Evolutionary conservation across 2,329 filamentous ascomycete species (phyloP).

Genomic region (Cladosporium colombiae): DNA sequence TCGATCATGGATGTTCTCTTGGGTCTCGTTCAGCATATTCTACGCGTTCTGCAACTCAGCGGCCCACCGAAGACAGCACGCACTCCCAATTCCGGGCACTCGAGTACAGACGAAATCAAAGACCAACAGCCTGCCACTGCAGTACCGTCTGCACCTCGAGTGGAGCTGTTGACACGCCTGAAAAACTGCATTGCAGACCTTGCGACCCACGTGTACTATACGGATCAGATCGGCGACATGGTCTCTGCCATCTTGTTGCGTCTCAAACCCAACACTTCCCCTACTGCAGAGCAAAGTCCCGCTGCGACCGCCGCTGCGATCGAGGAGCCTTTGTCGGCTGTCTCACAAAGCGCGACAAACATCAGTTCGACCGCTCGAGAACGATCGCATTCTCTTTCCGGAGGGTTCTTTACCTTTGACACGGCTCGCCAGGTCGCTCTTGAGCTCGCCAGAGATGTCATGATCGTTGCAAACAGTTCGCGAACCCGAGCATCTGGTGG

Average conservation of each 20-base stretch:
- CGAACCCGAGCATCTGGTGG: constrained; percentile 24
- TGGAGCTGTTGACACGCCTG: constrained; percentile 68
- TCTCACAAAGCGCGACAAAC: constrained; percentile 50
- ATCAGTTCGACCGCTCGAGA: constrained; percentile 49
- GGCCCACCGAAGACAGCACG: constrained; percentile 37
- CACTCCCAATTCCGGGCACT: constrained; percentile 32
- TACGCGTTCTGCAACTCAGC: constrained; percentile 70
- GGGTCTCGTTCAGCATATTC: constrained; percentile 80
- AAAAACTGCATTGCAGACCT: constrained; percentile 86
- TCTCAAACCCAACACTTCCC: constrained; percentile 62
- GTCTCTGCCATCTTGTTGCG: constrained; percentile 75
- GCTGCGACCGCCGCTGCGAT: constrained; percentile 52
- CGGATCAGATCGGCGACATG: constrained; percentile 95
- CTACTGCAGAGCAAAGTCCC: constrained; percentile 35
- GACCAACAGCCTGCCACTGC: constrained; percentile 16
- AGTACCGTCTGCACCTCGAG: constrained; percentile 53
- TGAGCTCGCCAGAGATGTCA: constrained; percentile 76
- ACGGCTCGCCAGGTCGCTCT: constrained; percentile 67
- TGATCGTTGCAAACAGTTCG: constrained; percentile 71
- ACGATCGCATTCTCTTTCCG: constrained; percentile 44
- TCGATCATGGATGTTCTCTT: constrained; percentile 94
- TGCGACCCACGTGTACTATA: constrained; percentile 94
- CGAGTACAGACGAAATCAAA: constrained; percentile 17
- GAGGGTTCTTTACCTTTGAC: constrained; percentile 64
- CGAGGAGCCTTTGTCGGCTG: constrained; percentile 52